These are phyloP conservation scores for Aspergillus sp. DNA, from an alignment of 2,329 filamentous ascomycete species.

Conservation along the genomic window DNA sequence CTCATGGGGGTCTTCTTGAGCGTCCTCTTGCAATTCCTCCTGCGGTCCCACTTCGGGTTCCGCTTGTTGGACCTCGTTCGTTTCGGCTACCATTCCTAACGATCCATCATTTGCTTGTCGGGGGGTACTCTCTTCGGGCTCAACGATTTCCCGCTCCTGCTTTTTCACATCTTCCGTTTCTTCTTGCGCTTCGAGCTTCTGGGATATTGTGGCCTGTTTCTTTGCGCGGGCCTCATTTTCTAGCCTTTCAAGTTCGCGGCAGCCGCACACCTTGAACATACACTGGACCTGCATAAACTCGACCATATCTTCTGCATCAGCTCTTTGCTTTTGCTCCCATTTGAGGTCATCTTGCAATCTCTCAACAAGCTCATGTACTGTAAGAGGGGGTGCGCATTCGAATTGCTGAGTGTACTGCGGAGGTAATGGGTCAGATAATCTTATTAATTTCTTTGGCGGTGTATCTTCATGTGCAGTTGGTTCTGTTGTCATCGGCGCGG, in stretches of 20 bases:
- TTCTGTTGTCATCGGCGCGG: conserved; percentile 11
- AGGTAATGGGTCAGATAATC: conserved; percentile 32
- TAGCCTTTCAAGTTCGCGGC: conserved; percentile 45
- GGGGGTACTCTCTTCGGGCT: not conserved
- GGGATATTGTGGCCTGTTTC: conserved; percentile 21
- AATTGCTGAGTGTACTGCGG: conserved; percentile 27
- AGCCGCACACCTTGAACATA: conserved; percentile 49
- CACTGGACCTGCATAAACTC: conserved; percentile 52
- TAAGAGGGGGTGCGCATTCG: conserved; percentile 14
- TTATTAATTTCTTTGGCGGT: conserved; percentile 15
- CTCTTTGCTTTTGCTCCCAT: conserved; percentile 50
- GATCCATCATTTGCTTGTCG: not conserved
- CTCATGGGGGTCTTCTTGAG: not conserved
- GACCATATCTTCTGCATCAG: conserved; percentile 57
- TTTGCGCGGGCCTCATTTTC: conserved; percentile 43
- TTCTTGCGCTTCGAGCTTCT: conserved; percentile 21
- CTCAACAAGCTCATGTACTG: conserved; percentile 46
- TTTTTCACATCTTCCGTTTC: not conserved
- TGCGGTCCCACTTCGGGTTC: not conserved
- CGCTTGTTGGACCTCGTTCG: not conserved
- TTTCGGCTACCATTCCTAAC: not conserved
- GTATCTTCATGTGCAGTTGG: not conserved
- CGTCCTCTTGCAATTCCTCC: conserved; percentile 11
- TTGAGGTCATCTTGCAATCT: conserved; percentile 51
- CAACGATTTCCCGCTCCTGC: not conserved